Evolutionary conservation across 768 basidiomycete species (phyloP).

Genomic region (Psilocybe tampanensis): DNA sequence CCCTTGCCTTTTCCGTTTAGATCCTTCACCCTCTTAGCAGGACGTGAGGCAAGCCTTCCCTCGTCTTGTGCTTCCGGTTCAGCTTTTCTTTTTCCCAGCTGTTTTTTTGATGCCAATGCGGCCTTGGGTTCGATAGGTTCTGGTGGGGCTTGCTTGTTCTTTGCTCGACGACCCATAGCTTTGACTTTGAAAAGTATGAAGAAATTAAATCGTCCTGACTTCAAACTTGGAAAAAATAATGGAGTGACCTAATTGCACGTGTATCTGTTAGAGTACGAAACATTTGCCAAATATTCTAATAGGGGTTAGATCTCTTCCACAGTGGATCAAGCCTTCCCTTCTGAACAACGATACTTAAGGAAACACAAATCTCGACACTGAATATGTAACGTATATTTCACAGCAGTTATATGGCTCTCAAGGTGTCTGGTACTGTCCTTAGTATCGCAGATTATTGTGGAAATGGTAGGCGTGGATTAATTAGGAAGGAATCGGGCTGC

Average conservation of each 20-base stretch:
- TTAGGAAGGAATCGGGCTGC: too few relatives aligned
- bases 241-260: not conserved
- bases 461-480: too few relatives aligned
- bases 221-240: constrained; percentile 11
- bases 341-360: too few relatives aligned
- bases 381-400: too few relatives aligned
- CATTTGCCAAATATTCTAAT: not conserved
- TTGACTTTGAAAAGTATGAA: not conserved
- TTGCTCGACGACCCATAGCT: constrained; percentile 81
- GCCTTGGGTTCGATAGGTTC: constrained; percentile 50
- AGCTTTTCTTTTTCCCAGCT: constrained; percentile 75
- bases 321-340: too few relatives aligned
- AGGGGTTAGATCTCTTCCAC: not conserved
- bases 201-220: constrained; percentile 1
- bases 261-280: not conserved
- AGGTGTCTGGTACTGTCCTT: too few relatives aligned
- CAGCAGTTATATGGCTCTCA: too few relatives aligned
- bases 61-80: constrained; percentile 35
- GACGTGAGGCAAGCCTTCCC: constrained; percentile 34
- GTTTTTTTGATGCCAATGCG: constrained; percentile 50
- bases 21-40: constrained; percentile 52
- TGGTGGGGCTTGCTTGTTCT: constrained; percentile 81
- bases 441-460: too few relatives aligned
- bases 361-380: too few relatives aligned
- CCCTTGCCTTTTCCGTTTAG: constrained; percentile 38